phyloP scores from a whole-genome alignment of 164 flowering plant species.

The Houttuynia cordata region DNA sequence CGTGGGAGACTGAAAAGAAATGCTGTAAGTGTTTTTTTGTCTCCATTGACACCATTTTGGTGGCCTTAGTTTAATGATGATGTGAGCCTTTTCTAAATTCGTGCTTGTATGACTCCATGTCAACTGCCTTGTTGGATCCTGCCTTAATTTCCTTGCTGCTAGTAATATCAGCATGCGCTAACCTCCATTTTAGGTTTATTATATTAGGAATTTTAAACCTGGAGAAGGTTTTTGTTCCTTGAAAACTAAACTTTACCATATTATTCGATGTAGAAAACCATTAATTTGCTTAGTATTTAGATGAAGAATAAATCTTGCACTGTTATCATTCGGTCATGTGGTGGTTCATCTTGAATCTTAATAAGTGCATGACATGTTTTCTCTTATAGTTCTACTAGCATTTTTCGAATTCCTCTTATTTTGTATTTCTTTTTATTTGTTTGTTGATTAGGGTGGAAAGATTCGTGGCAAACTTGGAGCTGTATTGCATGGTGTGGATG shows the following conservation, averaged over 20 bases:
- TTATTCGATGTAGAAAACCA: background rate
- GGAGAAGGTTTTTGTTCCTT: background rate
- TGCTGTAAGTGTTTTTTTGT: slow-evolving; percentile 60
- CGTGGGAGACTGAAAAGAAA: slow-evolving; percentile 97
- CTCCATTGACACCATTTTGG: background rate
- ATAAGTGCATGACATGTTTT: too few species aligned
- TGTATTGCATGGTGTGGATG: slow-evolving; percentile 49
- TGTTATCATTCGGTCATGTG: background rate
- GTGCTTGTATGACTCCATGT: background rate
- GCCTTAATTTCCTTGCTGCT: background rate
- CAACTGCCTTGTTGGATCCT: background rate
- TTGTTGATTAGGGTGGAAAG: slow-evolving; percentile 67
- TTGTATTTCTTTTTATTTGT: too few species aligned
- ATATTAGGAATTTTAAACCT: too few species aligned
- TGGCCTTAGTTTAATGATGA: background rate
- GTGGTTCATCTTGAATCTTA: background rate
- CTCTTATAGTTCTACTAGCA: too few species aligned
- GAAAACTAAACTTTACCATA: background rate
- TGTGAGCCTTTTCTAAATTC: slow-evolving; percentile 1
- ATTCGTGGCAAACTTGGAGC: slow-evolving; percentile 78
- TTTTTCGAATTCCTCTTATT: too few species aligned
- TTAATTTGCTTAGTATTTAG: too few species aligned
- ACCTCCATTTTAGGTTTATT: background rate
- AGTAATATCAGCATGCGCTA: too few species aligned
- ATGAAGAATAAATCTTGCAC: background rate